These are phyloP conservation scores for Cercospora zeina DNA, from an alignment of 2,329 filamentous ascomycete species.

Conservation along the genomic window DNA sequence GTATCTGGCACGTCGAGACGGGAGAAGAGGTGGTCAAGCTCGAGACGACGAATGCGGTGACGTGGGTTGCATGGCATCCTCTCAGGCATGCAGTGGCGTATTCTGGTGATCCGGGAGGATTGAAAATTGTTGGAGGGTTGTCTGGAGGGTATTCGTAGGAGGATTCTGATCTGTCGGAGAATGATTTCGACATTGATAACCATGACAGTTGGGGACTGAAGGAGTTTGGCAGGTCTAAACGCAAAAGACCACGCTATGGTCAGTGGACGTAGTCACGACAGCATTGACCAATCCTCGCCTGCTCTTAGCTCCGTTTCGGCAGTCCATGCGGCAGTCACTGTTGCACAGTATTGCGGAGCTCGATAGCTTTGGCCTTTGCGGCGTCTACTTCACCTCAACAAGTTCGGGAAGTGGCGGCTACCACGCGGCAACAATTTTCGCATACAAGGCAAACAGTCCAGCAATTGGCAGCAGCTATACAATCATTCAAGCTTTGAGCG, in stretches of 20 bases:
- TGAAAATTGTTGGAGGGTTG: constrained; percentile 64
- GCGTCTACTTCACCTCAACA: neutral
- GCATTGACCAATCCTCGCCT: too few relatives aligned
- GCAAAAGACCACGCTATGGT: neutral
- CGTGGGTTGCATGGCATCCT: constrained; percentile 74
- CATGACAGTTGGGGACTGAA: neutral
- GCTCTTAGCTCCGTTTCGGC: neutral
- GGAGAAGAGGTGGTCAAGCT: constrained; percentile 72
- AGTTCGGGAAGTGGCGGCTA: neutral
- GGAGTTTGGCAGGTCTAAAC: neutral
- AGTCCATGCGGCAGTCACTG: neutral
- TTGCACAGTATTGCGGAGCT: neutral
- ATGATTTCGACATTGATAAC: neutral
- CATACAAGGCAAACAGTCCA: neutral
- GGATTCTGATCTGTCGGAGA: neutral
- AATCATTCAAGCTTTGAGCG: neutral
- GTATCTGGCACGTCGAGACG: constrained; percentile 71
- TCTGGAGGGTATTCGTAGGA: constrained; percentile 17
- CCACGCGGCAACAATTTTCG: neutral
- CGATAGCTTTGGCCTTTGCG: neutral
- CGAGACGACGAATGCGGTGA: constrained; percentile 65
- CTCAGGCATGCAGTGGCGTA: constrained; percentile 73
- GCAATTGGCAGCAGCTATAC: neutral
- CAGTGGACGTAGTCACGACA: neutral
- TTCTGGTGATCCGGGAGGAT: constrained; percentile 62